These are phyloP conservation scores for Penstemon barbatus DNA, from an alignment of 257 asterid species.

Conservation along the genomic window DNA sequence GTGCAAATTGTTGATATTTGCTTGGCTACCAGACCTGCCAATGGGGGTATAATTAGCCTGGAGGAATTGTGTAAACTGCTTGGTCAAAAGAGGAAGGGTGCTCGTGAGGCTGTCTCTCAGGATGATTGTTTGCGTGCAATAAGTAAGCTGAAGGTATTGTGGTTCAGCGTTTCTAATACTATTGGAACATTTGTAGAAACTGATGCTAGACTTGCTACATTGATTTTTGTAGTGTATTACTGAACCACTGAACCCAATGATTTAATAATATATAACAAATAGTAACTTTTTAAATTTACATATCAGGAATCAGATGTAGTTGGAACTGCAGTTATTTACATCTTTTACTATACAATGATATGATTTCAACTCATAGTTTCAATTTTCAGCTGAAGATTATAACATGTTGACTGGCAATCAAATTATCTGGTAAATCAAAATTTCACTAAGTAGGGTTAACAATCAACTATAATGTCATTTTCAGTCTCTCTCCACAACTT, in stretches of 20 bases:
- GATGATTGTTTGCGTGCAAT: constrained; percentile 99
- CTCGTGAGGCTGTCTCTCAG: constrained; percentile 88
- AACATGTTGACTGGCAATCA: neutral
- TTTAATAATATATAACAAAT: neutral
- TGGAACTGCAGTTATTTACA: constrained; percentile 6
- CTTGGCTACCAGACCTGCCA: constrained; percentile 79
- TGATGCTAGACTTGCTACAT: neutral
- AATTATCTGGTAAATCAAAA: neutral
- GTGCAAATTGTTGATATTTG: constrained; percentile 93
- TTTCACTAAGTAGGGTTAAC: neutral
- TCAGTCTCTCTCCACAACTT: neutral
- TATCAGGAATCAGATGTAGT: constrained; percentile 17
- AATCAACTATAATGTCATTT: neutral
- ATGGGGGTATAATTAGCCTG: constrained; percentile 94
- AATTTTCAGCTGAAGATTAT: constrained; percentile 6
- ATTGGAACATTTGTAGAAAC: neutral
- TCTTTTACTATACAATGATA: neutral
- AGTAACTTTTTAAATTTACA: neutral
- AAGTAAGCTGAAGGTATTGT: constrained; percentile 86
- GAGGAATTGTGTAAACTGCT: constrained; percentile 83
- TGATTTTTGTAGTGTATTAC: neutral
- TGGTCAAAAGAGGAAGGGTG: constrained; percentile 73
- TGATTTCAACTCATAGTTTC: neutral
- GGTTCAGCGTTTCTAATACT: constrained; percentile 11
- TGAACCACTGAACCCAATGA: neutral